Evolutionary conservation across 345 rosid species (phyloP), one percentile per base, ranked within the genome.

Genomic region (Ceriops zippeliana): DNA sequence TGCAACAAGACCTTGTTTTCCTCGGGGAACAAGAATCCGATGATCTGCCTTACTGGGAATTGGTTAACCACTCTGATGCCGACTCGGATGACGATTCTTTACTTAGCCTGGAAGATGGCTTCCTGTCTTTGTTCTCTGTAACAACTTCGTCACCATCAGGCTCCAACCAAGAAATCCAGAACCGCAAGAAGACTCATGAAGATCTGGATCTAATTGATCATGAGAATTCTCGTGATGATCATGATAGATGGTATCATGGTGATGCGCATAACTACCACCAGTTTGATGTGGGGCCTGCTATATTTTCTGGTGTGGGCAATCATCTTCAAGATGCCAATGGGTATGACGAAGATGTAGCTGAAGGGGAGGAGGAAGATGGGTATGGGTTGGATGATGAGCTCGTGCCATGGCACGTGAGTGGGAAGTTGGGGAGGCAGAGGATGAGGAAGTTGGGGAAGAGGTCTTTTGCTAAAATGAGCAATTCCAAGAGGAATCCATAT

Each of bases 371-470:
- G n/a, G 75, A 31, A 5, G 52, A 60, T 30, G 80, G 53, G 34
- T 56, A 66, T 65, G 84, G 74, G 59, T 66, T 76, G 68, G 82
- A 83, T 61, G 84, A 81, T 61, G 90, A 86, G 69, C 66, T 86
- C 17, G 82, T 83, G 63, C 86, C 88, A 9, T 57, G 73, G 62
- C 19, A 68, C 20, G 62, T 84, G 76, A 72, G 76, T 27, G 75
- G 72, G 70, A 86, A 83, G 69, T 58, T 86, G 46, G 87, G 76
- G 66, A 83, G 80, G 71, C 74, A 79, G 61, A 83, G 86, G 76
- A 71, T 83, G 72, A 82, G 84, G 81, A 88, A 85, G 37, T 54
- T 81, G 72, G 89, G 89, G 73, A 85, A 83, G 70, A 81, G 84
- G 71, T 71, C 47, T 1, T 83, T 68, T 65, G 63, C 80, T 4